phyloP scores from a whole-genome alignment of 148 eudicot genomes.

The Hydrangea macrophylla region DNA sequence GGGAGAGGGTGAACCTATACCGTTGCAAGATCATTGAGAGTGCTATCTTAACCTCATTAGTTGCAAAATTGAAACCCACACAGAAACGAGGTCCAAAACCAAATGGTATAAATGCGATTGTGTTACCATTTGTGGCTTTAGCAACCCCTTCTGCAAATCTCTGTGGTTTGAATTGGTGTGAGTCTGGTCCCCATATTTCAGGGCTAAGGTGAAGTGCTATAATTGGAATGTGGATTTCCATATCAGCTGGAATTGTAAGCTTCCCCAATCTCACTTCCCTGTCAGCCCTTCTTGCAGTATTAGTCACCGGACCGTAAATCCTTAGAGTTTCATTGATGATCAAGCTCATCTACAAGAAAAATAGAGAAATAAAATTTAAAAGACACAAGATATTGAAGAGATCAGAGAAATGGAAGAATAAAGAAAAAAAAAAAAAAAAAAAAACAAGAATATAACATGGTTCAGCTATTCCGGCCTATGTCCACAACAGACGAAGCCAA shows the following conservation, averaged over 20 bases:
- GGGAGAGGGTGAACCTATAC: too few relatives aligned
- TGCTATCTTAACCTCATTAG: too few relatives aligned
- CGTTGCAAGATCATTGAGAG: too few relatives aligned
- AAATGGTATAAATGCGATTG: not conserved
- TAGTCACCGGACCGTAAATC: not conserved
- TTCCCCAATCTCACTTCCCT: conserved; percentile 3
- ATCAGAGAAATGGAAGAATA: too few relatives aligned
- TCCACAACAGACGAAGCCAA: too few relatives aligned
- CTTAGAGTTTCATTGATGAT: too few relatives aligned
- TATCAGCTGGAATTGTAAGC: not conserved
- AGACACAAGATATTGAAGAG: too few relatives aligned
- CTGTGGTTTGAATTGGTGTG: not conserved
- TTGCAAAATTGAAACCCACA: not conserved
- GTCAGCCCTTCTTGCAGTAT: not conserved
- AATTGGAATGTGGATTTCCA: not conserved
- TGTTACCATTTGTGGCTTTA: not conserved
- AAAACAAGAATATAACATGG: too few relatives aligned
- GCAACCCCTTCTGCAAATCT: conserved; percentile 5
- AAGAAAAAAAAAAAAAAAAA: too few relatives aligned
- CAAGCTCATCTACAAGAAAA: conserved; percentile 3
- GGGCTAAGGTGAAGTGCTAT: too few relatives aligned
- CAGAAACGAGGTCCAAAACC: conserved; percentile 1
- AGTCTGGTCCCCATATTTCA: too few relatives aligned
- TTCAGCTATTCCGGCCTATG: too few relatives aligned
- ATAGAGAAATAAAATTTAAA: not conserved